phyloP scores from a whole-genome alignment of 768 basidiomycete species.

The Russula lepida region DNA sequence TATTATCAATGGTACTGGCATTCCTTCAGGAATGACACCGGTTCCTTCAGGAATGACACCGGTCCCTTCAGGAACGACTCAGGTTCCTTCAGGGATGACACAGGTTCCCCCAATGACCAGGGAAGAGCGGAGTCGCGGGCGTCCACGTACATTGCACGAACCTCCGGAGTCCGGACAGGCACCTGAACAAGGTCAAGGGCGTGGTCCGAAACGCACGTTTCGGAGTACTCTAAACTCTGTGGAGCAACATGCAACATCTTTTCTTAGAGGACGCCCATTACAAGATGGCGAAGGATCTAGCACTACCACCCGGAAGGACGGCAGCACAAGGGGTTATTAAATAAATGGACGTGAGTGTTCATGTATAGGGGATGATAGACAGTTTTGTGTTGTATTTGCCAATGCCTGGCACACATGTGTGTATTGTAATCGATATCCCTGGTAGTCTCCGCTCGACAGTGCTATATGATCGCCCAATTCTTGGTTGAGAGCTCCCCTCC shows the following conservation, averaged over 20 bases:
- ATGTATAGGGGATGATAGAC: constrained; percentile 1
- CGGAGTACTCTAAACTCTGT: constrained; percentile 62
- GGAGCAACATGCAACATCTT: constrained; percentile 57
- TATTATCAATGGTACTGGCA: constrained; percentile 1
- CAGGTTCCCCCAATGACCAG: constrained; percentile 7
- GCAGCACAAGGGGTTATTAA: constrained; percentile 15
- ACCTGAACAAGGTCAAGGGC: constrained; percentile 38
- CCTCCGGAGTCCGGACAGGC: neutral
- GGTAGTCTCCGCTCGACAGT: neutral
- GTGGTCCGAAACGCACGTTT: constrained; percentile 56
- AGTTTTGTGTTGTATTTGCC: constrained; percentile 11
- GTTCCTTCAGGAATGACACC: constrained; percentile 5
- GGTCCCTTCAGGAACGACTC: neutral
- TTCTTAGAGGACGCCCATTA: constrained; percentile 52
- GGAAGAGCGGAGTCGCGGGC: constrained; percentile 18
- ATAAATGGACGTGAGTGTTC: neutral
- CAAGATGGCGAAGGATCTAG: constrained; percentile 17
- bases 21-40: neutral
- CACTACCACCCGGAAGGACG: constrained; percentile 6
- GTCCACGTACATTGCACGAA: constrained; percentile 7
- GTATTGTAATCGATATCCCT: constrained; percentile 15
- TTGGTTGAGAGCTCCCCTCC: neutral
- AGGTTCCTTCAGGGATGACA: neutral
- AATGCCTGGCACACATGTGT: neutral
- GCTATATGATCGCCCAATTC: neutral